A percentile compares a stretch with the other conserved stretches of the same genome.
Conservation (phyloP, 805 yeast genomes). For the Starmerella vaccinii region DNA sequence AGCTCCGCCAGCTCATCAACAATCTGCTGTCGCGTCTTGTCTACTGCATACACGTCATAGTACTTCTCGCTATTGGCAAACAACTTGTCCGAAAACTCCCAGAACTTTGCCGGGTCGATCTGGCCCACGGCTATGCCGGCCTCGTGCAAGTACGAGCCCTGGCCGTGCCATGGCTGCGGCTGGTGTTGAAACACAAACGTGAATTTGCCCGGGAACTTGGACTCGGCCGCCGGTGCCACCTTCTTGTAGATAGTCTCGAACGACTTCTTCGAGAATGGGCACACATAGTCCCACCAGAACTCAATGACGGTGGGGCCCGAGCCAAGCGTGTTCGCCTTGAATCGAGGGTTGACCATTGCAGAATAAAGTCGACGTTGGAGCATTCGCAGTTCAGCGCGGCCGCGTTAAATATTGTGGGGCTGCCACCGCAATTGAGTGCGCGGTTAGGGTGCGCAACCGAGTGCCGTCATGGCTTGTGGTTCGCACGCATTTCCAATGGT, state of each 20-base stretch:
- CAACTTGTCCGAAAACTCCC: constrained; percentile 47
- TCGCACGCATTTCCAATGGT: neutral
- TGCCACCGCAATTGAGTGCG: neutral
- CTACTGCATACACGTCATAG: constrained; percentile 51
- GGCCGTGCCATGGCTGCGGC: constrained; percentile 88
- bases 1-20: constrained; percentile 44
- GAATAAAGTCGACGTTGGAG: too few species aligned
- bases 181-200: constrained; percentile 59
- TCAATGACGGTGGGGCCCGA: constrained; percentile 23
- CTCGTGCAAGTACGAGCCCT: constrained; percentile 58
- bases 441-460: neutral
- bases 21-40: constrained; percentile 46
- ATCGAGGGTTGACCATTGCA: constrained; percentile 22
- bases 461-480: constrained; percentile 2
- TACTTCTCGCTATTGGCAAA: constrained; percentile 46
- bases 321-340: constrained; percentile 22
- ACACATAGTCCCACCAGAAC: constrained; percentile 34
- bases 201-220: constrained; percentile 40
- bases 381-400: too few species aligned
- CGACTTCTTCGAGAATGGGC: constrained; percentile 62
- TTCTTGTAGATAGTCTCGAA: constrained; percentile 43
- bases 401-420: neutral
- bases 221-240: constrained; percentile 44
- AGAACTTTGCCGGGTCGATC: constrained; percentile 43
- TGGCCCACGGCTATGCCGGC: constrained; percentile 58